phyloP scores from a whole-genome alignment of 805 yeast genomes.

The Wickerhamomyces queroliae region DNA sequence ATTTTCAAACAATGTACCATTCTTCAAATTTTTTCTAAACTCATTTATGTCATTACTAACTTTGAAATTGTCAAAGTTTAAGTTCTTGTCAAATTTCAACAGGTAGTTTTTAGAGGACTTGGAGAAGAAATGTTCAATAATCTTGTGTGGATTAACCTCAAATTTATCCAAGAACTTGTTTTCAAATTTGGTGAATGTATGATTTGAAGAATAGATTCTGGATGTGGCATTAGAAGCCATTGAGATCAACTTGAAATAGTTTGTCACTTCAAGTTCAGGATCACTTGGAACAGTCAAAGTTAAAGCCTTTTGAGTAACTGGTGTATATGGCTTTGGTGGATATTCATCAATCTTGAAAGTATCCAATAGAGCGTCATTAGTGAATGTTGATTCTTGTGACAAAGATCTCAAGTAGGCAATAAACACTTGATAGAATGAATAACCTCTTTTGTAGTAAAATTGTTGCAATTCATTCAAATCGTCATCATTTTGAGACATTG shows the following conservation, averaged over 20 bases:
- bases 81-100: constrained; percentile 25
- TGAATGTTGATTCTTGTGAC: constrained; percentile 24
- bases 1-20: constrained; percentile 18
- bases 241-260: constrained; percentile 27
- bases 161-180: constrained; percentile 36
- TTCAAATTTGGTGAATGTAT: constrained; percentile 31
- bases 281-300: constrained; percentile 28
- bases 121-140: constrained; percentile 28
- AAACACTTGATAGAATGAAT: constrained; percentile 27
- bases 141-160: constrained; percentile 31
- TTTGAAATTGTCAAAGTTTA: constrained; percentile 24
- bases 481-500: constrained; percentile 12
- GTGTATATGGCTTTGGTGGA: constrained; percentile 28
- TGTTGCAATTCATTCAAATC: constrained; percentile 25
- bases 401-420: constrained; percentile 27
- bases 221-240: constrained; percentile 31
- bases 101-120: constrained; percentile 29
- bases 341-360: constrained; percentile 26
- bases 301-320: constrained; percentile 29
- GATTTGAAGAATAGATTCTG: constrained; percentile 26
- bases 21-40: constrained; percentile 18
- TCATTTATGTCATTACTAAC: constrained; percentile 18
- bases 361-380: constrained; percentile 25
- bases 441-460: constrained; percentile 28
- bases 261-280: constrained; percentile 15